Conservation (phyloP, 768 basidiomycete genomes). For the Suillus hirtellus region DNA sequence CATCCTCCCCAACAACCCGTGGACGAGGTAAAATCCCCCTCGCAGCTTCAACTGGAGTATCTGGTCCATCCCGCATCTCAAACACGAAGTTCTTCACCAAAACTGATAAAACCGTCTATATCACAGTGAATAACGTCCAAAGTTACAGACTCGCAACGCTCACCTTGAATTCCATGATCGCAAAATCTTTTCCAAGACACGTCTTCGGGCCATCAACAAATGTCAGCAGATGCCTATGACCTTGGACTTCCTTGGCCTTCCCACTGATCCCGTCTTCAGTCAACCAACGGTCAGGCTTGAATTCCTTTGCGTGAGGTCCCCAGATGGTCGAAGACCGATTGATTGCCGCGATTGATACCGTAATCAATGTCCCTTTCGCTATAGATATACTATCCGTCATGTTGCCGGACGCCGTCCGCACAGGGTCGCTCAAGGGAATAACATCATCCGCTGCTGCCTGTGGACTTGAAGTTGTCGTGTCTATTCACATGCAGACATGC, state of each 20-base stretch:
- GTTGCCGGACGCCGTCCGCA: neutral
- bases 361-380: neutral
- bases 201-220: neutral
- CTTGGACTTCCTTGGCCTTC: neutral
- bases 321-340: neutral
- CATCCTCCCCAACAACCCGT: neutral
- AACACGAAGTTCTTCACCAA: neutral
- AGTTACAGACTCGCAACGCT: neutral
- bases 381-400: neutral
- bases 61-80: neutral
- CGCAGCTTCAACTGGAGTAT: neutral
- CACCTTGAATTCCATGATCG: neutral
- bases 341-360: neutral
- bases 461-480: neutral
- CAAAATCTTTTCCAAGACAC: neutral
- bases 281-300: neutral
- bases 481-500: neutral
- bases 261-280: neutral
- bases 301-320: neutral
- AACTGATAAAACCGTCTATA: neutral
- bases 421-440: neutral
- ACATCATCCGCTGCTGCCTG: neutral
- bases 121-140: neutral
- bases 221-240: neutral
- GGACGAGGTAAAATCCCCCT: neutral